A percentile compares a stretch with the other conserved stretches of the same genome.
phyloP scores from a whole-genome alignment of 306 rosid genomes.

The Rubus idaeus region DNA sequence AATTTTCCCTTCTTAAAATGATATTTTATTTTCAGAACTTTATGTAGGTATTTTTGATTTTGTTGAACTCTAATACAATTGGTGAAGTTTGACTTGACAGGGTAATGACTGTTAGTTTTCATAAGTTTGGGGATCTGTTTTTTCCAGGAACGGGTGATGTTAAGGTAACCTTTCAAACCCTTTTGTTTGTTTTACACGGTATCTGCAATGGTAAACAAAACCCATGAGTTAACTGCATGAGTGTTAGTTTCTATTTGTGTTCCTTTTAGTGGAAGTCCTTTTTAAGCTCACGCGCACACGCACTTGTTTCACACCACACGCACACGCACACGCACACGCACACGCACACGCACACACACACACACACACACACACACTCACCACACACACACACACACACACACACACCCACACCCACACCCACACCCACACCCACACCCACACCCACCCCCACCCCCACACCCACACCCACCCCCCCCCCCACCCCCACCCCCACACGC shows the following conservation, averaged over 20 bases:
- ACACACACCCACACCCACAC: background rate
- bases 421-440: background rate
- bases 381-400: background rate
- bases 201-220: background rate
- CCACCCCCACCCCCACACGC: too few species aligned
- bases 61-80: constrained; percentile 27
- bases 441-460: too few species aligned
- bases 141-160: constrained; percentile 98
- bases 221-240: too few species aligned
- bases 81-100: constrained; percentile 50
- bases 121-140: constrained; percentile 93
- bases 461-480: too few species aligned
- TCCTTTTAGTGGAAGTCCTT: background rate
- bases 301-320: background rate
- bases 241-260: background rate
- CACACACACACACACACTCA: too few species aligned
- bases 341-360: background rate
- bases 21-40: background rate
- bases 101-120: constrained; percentile 99
- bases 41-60: constrained; percentile 9
- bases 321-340: background rate
- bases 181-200: constrained; percentile 10
- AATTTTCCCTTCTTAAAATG: background rate
- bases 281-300: background rate
- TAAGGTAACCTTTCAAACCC: constrained; percentile 61